Conservation (phyloP, 1,284 basidiomycete genomes). For the Ceratobasidium sp. region DNA sequence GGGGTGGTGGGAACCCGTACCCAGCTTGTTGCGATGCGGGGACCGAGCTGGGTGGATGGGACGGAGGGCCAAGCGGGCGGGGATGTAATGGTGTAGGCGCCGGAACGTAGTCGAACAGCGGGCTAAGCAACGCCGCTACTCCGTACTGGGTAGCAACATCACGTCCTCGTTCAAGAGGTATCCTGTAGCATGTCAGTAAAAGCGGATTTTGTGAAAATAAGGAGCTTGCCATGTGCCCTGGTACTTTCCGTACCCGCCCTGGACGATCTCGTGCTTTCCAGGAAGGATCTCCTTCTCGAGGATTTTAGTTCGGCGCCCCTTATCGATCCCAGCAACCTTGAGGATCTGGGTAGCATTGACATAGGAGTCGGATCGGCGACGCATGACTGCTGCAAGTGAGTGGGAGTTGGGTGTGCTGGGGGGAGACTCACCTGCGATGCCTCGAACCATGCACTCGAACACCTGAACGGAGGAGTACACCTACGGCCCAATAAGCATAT, state of each 20-base stretch:
- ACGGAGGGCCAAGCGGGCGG: constrained; percentile 10
- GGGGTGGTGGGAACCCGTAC: constrained; percentile 25
- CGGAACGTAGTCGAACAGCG: constrained; percentile 91
- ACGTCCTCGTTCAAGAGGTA: constrained; percentile 88
- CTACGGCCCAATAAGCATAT: not conserved
- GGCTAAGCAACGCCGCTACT: constrained; percentile 81
- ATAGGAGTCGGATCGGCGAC: constrained; percentile 90
- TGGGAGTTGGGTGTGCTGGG: not conserved
- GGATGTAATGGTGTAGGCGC: constrained; percentile 48
- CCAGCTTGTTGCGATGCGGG: constrained; percentile 26
- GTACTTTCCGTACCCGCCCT: constrained; percentile 99
- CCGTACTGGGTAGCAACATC: constrained; percentile 92
- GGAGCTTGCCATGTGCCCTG: constrained; percentile 91
- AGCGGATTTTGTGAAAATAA: not conserved
- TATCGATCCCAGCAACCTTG: constrained; percentile 98
- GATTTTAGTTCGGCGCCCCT: constrained; percentile 95
- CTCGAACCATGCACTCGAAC: constrained; percentile 96
- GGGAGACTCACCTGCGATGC: constrained; percentile 64
- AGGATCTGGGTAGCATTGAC: constrained; percentile 99
- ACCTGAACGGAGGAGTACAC: constrained; percentile 89
- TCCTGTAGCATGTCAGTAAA: constrained; percentile 60
- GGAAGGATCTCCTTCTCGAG: constrained; percentile 97
- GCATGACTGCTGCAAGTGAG: constrained; percentile 80
- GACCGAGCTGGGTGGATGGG: constrained; percentile 30
- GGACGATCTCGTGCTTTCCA: constrained; percentile 98